Base-by-base conservation (phyloP, 345 rosid species). In the Rhizophora mangle region DNA sequence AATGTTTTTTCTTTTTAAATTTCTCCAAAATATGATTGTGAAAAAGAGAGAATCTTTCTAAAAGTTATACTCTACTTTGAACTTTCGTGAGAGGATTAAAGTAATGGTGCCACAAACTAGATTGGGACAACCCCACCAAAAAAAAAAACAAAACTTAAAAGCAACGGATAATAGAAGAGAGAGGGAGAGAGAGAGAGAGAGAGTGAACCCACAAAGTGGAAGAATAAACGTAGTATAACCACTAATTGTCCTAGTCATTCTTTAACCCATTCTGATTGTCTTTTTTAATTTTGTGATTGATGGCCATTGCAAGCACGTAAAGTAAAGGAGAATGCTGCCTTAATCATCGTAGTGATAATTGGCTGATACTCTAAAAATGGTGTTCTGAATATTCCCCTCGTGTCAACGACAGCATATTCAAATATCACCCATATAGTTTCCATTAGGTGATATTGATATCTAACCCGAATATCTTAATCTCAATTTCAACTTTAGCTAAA, bases 101-200 rank as follows among this genome's bases (percentile, higher is more conserved):
- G 74, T n/a, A 62, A 74, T 49, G 72, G 63, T 46, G 52, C 20
- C 43, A 56, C 34, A 36, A 68, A 60, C 16, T 26, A 74, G 63
- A 61, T 5, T 63, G 65, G 54, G 70, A 72, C 67, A 67, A 8
- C 72, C 57, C 60, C 60, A 47, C 58, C 20, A 26, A 64, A 63
- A 73, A 34, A 1, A 34, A 34, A 68, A 64, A 59, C 51, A 63
- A 72, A 74, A 74, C 20, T 63, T 26, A 31, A 79, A 72, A 71
- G 53, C 61, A 47, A 52, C 29, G 58, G 67, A 79, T 76, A 76
- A 81, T 76, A 22, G 85, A 83, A 49, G 84, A 71, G 78, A 78
- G 87, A 78, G 81, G 72, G 47, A 52, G 8, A 60, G 55, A 15
- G 54, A 19, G 20, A 13, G n/a, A 8, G 37, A 36, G 39, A 36